A percentile compares a stretch with the other conserved stretches of the same genome.
Evolutionary conservation across 1,284 basidiomycete species (phyloP).

Genomic region (Naganishia liquefaciens): DNA sequence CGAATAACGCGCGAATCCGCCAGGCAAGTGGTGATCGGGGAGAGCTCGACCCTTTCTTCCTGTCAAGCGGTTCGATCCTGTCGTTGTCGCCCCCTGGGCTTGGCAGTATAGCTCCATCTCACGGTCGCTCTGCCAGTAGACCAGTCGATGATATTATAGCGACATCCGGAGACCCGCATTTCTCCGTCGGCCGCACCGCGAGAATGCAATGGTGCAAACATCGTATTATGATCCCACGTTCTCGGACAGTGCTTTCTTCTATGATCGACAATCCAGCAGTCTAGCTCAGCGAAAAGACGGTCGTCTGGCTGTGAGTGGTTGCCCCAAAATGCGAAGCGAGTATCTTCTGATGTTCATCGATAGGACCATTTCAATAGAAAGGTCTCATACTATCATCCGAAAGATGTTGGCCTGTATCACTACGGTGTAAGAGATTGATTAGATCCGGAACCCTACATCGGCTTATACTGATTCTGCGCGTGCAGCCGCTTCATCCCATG

Average conservation of each 20-base stretch:
- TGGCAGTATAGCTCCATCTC: too few relatives aligned
- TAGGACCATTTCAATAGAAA: slow-evolving; percentile 81
- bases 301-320: slow-evolving; percentile 44
- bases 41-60: background rate
- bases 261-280: slow-evolving; percentile 46
- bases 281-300: slow-evolving; percentile 46
- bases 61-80: too few relatives aligned
- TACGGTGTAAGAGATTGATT: slow-evolving; percentile 70
- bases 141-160: background rate
- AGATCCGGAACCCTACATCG: background rate
- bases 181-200: background rate
- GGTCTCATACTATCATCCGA: slow-evolving; percentile 94
- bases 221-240: slow-evolving; percentile 43
- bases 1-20: background rate
- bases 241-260: slow-evolving; percentile 54
- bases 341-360: slow-evolving; percentile 9
- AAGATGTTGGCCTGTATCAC: slow-evolving; percentile 91
- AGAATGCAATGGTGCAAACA: slow-evolving; percentile 29
- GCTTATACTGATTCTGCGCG: background rate
- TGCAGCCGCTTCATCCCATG: slow-evolving; percentile 94
- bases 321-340: slow-evolving; percentile 1
- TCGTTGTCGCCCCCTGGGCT: too few relatives aligned
- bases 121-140: too few relatives aligned
- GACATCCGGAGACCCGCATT: background rate
- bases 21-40: background rate